Base-by-base conservation (phyloP, 2,329 filamentous ascomycete species). In the Hypoxylon sp. region DNA sequence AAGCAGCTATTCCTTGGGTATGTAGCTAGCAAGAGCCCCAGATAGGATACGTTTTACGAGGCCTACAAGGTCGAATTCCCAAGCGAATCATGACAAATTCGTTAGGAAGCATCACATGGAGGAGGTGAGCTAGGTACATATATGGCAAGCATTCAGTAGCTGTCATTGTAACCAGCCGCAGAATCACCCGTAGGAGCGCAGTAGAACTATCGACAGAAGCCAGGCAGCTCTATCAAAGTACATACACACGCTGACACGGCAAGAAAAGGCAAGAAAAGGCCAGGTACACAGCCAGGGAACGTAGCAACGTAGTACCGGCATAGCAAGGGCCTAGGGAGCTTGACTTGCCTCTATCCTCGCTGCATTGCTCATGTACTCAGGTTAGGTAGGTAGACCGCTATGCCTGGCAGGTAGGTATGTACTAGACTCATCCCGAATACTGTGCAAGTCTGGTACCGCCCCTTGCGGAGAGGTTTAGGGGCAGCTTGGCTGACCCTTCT, bases 381-480 rank as follows among this genome's bases (percentile, higher is more conserved):
- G n/a, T n/a, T n/a, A n/a, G n/a, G n/a, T n/a, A n/a, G n/a, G n/a
- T n/a, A n/a, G n/a, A n/a, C n/a, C n/a, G n/a, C n/a, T n/a, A n/a
- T n/a, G n/a, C n/a, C n/a, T n/a, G n/a, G n/a, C n/a, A n/a, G n/a
- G n/a, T 29, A 29, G 10, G 27, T 29, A 29, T 29, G 27, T 29
- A 29, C 27, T 13, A 35, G 31, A 35, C 31, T 35, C 43, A 48
- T 58, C 45, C 61, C 55, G 48, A 55, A 62, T 42, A 50, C 10
- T 47, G 46, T 55, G 31, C 21, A 57, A 64, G 35, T 64, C 41
- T 57, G 61, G 61, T 59, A 62, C 61, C 51, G 55, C 48, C 51
- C 58, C 61, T 58, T 64, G 58, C 54, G 49, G 61, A 51, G n/a
- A 38, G 50, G 23, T 33, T 48, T 40, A 37, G 48, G n/a, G n/a